Evolutionary conservation across 306 rosid genomes (phyloP), one percentile per base, ranked within the genome.

Genomic region (Glycine latifolia): DNA sequence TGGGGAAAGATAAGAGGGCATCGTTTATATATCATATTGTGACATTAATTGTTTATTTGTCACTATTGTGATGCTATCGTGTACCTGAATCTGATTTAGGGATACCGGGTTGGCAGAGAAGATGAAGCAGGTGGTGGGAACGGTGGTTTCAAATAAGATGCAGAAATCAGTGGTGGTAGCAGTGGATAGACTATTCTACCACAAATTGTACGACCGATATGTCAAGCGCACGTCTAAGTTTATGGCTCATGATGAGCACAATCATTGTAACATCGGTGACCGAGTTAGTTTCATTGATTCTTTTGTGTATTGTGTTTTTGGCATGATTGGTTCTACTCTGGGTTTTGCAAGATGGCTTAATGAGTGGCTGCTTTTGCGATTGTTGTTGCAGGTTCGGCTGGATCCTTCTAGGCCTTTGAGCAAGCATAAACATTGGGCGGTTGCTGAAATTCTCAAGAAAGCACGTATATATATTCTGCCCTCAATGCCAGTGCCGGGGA

Each of bases 101-200:
- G 71, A 10, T 71, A 83, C 52, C 67, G 11, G 74, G 77, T 63
- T 75, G 48, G 46, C 62, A 43, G 35, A 67, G 44, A 81, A 84
- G 86, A 95, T 95, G 98, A 95, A 92, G 95, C 87, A 85, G 60
- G 95, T 95, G 54, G 89, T 94, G 59, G 31, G 97, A 26, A 91
- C 81, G 89, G 98, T 95, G 78, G 92, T 95, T 20, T 95, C 98
- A 7, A 95, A 95, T 89, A 95, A 95, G 87, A 95, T 95, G 98
- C 97, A 95, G 91, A 92, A 95, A 47, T 92, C 98, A 4, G 98
- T 92, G 85, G 97, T 92, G 72, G 98, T 95, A 44, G 97, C 95
- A 6, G 98, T 95, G 71, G 95, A 95, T 35, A 89, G 97, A 74
- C 81, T 95, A 7, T 92, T 91, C 87, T 80, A 84, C 77, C 80